Percentiles rank a stretch among this genome's conserved stretches.
These are phyloP conservation scores for Trichophaea hybrida DNA, from an alignment of 2,329 filamentous ascomycete genomes.

Conservation along the genomic window DNA sequence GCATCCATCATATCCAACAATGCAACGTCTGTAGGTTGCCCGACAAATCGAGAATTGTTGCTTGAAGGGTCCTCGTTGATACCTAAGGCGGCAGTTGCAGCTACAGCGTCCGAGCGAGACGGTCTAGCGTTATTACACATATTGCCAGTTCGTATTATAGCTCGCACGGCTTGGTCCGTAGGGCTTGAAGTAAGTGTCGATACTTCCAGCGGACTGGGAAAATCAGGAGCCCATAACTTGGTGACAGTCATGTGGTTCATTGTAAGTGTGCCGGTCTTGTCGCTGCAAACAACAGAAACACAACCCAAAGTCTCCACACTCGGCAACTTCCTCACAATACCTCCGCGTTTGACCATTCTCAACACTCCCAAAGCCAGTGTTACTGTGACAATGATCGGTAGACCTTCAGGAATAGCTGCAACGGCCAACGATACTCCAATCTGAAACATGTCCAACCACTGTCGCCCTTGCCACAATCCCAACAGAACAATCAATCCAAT, in stretches of 20 bases:
- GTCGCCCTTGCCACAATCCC: slow-evolving; percentile 78
- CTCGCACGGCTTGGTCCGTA: slow-evolving; percentile 59
- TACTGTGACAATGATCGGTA: slow-evolving; percentile 96
- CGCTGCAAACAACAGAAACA: slow-evolving; percentile 98
- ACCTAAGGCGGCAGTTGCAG: slow-evolving; percentile 57
- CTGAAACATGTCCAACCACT: slow-evolving; percentile 85
- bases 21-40: slow-evolving; percentile 95
- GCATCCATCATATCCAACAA: slow-evolving; percentile 83
- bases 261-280: slow-evolving; percentile 92
- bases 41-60: slow-evolving; percentile 77
- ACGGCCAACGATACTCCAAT: slow-evolving; percentile 95
- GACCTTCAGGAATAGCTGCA: slow-evolving; percentile 85
- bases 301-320: slow-evolving; percentile 95
- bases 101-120: slow-evolving; percentile 54
- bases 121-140: slow-evolving; percentile 89
- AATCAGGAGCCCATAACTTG: slow-evolving; percentile 57
- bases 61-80: slow-evolving; percentile 40
- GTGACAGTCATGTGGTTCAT: slow-evolving; percentile 98
- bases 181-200: slow-evolving; percentile 36
- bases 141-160: slow-evolving; percentile 81
- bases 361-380: slow-evolving; percentile 89
- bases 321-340: slow-evolving; percentile 87
- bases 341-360: slow-evolving; percentile 87
- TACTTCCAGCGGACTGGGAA: slow-evolving; percentile 39
- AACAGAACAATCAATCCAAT: slow-evolving; percentile 87